Conservation (phyloP, 495 filamentous ascomycete genomes). For the Podospora didyma region DNA sequence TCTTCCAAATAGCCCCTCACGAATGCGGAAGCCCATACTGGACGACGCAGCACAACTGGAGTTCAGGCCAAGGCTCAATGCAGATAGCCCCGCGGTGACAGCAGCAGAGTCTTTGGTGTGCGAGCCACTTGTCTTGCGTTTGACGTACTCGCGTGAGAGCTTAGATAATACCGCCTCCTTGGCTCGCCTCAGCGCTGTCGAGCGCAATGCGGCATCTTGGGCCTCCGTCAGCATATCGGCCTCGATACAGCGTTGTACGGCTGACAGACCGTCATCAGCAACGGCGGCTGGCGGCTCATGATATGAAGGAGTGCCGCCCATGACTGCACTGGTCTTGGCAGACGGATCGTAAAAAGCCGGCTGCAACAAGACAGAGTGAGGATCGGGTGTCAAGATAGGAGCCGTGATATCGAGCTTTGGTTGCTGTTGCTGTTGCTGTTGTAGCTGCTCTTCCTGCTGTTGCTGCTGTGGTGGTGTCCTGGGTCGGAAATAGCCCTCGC, state of each 20-base stretch:
- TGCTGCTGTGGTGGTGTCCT: constrained; percentile 21
- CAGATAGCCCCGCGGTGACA: constrained; percentile 18
- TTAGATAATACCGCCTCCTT: constrained; percentile 44
- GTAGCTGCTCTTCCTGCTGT: too few species aligned
- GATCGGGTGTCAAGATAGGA: constrained; percentile 42
- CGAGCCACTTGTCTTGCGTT: constrained; percentile 3
- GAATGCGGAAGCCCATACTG: constrained; percentile 27
- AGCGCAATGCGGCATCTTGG: constrained; percentile 37
- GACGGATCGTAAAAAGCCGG: constrained; percentile 46
- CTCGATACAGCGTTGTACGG: constrained; percentile 39
- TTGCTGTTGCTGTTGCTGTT: background rate
- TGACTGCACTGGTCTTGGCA: constrained; percentile 25
- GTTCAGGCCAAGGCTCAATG: constrained; percentile 12
- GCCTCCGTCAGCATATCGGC: constrained; percentile 35
- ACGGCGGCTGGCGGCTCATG: background rate
- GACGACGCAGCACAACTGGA: constrained; percentile 5
- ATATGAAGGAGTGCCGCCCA: background rate
- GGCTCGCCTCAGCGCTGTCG: constrained; percentile 38
- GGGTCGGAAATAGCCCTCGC: constrained; percentile 35
- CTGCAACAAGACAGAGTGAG: constrained; percentile 39
- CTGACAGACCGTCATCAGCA: constrained; percentile 35
- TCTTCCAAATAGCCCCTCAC: constrained; percentile 41
- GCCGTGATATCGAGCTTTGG: constrained; percentile 36
- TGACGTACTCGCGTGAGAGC: constrained; percentile 39
- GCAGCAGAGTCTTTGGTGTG: constrained; percentile 25